Evolutionary conservation across 2,329 filamentous ascomycete genomes (phyloP), one percentile per base, ranked within the genome.

Genomic region (Dactylellina cionopaga): DNA sequence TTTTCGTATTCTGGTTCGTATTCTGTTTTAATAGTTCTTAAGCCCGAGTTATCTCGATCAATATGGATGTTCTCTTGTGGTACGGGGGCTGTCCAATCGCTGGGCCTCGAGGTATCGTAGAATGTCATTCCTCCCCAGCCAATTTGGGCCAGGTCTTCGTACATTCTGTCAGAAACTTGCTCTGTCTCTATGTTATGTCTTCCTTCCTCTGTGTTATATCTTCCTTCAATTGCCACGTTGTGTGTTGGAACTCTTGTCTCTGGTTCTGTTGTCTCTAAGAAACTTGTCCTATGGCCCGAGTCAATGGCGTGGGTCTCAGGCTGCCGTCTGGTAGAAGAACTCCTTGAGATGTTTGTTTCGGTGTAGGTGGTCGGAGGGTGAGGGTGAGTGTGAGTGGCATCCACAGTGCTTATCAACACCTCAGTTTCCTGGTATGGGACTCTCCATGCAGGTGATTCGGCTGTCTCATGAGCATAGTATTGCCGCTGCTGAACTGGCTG

Each of bases 401-500:
- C 56, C 37, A 71, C 65, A 33, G 56, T 58, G 25, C 29, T 64
- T 71, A 71, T 71, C 51, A 71, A 64, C 51, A 71, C 66, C 33
- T 71, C 66, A 2, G 66, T 71, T 52, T 71, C 66, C 17, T 71
- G 66, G 66, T 71, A 71, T 51, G 66, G 66, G 9, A 71, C 47
- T 58, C 66, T 56, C 51, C 58, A 71, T 2, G 56, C 51, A 37
- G 58, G 35, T 51, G 66, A 51, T 27, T 71, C 66, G 66, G 49
- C 46, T 1, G 31, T 71, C 41, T 71, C 66, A 25, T 71, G 66
- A 29, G 59, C 27, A 35, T 56, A 58, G 43, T 63, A 71, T 37
- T 43, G 25, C n/a, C n/a, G n/a, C n/a, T 44, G 43, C 33, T 63
- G 66, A 41, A 17, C 29, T 58, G 49, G 58, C 33, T 64, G 66